A percentile compares a stretch with the other conserved stretches of the same genome.
phyloP scores from a whole-genome alignment of 2,329 filamentous ascomycete genomes.

The Anisogramma anomala region DNA sequence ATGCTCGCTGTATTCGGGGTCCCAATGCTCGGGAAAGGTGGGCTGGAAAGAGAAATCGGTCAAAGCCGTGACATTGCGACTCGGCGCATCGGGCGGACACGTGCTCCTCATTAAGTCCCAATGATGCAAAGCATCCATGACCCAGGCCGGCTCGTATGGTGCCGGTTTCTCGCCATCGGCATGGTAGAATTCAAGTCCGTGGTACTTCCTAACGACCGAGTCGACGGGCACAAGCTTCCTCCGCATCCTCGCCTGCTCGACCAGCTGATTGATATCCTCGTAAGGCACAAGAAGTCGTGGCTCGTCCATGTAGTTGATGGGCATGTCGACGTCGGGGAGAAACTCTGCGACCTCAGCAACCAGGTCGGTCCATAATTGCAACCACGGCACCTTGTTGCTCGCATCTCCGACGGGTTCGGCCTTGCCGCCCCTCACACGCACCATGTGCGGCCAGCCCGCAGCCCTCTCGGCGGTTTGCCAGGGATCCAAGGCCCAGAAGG shows the following conservation, averaged over 20 bases:
- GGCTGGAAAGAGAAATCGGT: conserved; percentile 23
- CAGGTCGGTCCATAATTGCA: conserved; percentile 36
- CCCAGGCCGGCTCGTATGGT: conserved; percentile 37
- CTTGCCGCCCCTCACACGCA: conserved; percentile 35
- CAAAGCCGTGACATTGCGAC: conserved; percentile 28
- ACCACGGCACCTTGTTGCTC: conserved; percentile 31
- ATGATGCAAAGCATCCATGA: conserved; percentile 35
- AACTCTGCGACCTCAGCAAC: conserved; percentile 39
- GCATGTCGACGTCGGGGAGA: conserved; percentile 55
- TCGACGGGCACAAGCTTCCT: conserved; percentile 32
- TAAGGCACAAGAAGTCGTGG: conserved; percentile 49
- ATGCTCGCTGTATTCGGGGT: conserved; percentile 22
- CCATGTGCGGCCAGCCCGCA: conserved; percentile 32
- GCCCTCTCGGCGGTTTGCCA: conserved; percentile 23
- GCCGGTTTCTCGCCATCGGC: conserved; percentile 18
- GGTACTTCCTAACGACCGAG: conserved; percentile 32
- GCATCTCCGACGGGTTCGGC: conserved; percentile 30
- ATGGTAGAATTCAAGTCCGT: conserved; percentile 29
- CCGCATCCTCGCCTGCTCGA: conserved; percentile 34
- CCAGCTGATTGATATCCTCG: conserved; percentile 40
- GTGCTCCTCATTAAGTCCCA: conserved; percentile 47
- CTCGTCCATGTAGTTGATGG: conserved; percentile 54
- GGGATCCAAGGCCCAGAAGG: conserved; percentile 44
- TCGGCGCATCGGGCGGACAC: conserved; percentile 45
- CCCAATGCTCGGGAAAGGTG: conserved; percentile 16